Evolutionary conservation across 1,284 basidiomycete species (phyloP).

Genomic region (Malassezia nana): DNA sequence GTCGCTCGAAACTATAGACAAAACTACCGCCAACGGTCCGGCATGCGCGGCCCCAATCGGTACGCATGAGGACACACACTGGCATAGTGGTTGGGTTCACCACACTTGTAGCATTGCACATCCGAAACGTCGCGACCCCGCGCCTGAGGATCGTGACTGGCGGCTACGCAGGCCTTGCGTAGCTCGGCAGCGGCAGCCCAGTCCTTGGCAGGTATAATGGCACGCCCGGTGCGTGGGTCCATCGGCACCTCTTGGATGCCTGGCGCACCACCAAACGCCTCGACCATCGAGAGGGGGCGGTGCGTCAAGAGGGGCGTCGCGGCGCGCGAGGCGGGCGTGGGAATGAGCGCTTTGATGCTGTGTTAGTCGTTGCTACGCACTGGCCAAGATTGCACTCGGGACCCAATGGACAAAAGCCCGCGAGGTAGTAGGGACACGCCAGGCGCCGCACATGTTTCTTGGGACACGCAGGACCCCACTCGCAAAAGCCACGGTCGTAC

Average conservation of each 20-base stretch:
- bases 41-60: constrained; percentile 21
- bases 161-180: constrained; percentile 16
- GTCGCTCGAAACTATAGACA: constrained; percentile 1
- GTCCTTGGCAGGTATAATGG: constrained; percentile 3
- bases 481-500: constrained; percentile 88
- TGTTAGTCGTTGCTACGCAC: constrained; percentile 17
- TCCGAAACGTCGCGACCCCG: constrained; percentile 28
- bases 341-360: constrained; percentile 39
- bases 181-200: constrained; percentile 4
- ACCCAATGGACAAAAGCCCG: constrained; percentile 91
- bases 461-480: constrained; percentile 61
- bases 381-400: constrained; percentile 82
- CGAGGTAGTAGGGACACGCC: constrained; percentile 79
- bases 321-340: constrained; percentile 36
- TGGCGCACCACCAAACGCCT: constrained; percentile 33
- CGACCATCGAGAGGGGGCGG: constrained; percentile 35
- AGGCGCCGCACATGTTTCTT: constrained; percentile 85
- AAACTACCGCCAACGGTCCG: not conserved
- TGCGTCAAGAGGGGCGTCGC: constrained; percentile 41
- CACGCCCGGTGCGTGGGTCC: constrained; percentile 15
- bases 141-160: constrained; percentile 13
- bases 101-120: constrained; percentile 45
- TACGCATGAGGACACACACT: constrained; percentile 40
- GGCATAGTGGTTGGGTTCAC: constrained; percentile 43
- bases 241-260: constrained; percentile 16